These are phyloP conservation scores for Ormosia semicastrata DNA, from an alignment of 306 rosid species.

Conservation along the genomic window DNA sequence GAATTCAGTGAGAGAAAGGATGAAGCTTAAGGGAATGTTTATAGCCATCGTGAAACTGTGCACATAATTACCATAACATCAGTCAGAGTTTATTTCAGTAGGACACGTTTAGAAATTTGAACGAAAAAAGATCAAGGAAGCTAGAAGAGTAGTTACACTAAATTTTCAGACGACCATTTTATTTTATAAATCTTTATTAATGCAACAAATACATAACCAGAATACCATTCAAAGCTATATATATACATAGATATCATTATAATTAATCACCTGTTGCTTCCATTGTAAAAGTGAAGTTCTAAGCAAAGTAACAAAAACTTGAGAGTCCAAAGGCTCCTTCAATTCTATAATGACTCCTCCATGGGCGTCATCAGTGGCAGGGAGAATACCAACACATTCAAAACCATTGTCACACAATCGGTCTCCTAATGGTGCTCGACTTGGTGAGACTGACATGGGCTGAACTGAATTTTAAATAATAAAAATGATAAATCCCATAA, in stretches of 20 bases:
- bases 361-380: constrained; percentile 39
- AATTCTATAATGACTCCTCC: constrained; percentile 57
- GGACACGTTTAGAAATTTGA: no score
- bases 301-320: constrained; percentile 40
- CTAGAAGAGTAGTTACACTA: no score
- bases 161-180: neutral
- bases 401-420: constrained; percentile 37
- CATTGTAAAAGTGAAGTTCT: constrained; percentile 48
- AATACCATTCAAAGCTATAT: neutral
- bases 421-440: constrained; percentile 26
- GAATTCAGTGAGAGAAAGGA: neutral
- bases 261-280: constrained; percentile 38
- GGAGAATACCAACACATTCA: constrained; percentile 32
- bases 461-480: constrained; percentile 13
- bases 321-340: constrained; percentile 44
- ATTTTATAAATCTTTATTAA: neutral
- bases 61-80: no score
- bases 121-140: no score
- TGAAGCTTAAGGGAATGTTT: neutral
- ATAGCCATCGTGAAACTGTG: no score
- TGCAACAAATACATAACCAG: neutral
- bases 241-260: no score
- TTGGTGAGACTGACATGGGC: constrained; percentile 38
- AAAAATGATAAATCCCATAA: neutral
- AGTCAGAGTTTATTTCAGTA: no score